Percentiles rank a stretch among this genome's conserved stretches.
Evolutionary conservation across 2,329 filamentous ascomycete genomes (phyloP).

Genomic region (Paramyrothecium roridum): DNA sequence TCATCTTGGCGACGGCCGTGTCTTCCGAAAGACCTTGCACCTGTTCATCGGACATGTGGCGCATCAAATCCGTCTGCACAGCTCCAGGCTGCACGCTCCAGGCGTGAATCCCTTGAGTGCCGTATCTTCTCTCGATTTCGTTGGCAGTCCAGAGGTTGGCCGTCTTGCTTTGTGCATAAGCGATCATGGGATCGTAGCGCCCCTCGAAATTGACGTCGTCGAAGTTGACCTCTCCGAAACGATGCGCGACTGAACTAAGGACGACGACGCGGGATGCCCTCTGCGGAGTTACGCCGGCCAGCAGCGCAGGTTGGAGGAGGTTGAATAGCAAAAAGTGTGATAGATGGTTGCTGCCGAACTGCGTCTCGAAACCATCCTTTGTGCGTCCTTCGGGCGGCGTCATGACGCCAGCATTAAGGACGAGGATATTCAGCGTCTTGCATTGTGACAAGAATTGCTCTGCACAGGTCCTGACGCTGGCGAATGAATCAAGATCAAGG

Average conservation of each 20-base stretch:
- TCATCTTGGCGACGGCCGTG: not conserved
- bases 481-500: conserved; percentile 20
- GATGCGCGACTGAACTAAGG: conserved; percentile 15
- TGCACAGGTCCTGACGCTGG: conserved; percentile 18
- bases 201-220: conserved; percentile 17
- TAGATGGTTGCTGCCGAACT: conserved; percentile 41
- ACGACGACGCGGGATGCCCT: conserved; percentile 29
- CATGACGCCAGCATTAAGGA: conserved; percentile 45
- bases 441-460: conserved; percentile 11
- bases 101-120: conserved; percentile 37
- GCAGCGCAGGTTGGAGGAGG: conserved; percentile 32
- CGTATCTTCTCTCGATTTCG: conserved; percentile 47
- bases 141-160: conserved; percentile 50
- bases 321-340: conserved; percentile 40
- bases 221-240: conserved; percentile 6
- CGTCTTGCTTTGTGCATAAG: conserved; percentile 48
- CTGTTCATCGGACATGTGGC: not conserved
- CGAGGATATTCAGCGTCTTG: conserved; percentile 26
- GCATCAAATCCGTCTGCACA: conserved; percentile 25
- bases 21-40: not conserved
- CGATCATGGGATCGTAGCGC: conserved; percentile 21
- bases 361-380: conserved; percentile 37
- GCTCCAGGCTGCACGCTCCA: conserved; percentile 40
- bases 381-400: conserved; percentile 28
- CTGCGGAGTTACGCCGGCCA: conserved; percentile 20